Evolutionary conservation across 2,329 filamentous ascomycete species (phyloP), one percentile per base, ranked within the genome.

Genomic region (Talaromyces sp.): DNA sequence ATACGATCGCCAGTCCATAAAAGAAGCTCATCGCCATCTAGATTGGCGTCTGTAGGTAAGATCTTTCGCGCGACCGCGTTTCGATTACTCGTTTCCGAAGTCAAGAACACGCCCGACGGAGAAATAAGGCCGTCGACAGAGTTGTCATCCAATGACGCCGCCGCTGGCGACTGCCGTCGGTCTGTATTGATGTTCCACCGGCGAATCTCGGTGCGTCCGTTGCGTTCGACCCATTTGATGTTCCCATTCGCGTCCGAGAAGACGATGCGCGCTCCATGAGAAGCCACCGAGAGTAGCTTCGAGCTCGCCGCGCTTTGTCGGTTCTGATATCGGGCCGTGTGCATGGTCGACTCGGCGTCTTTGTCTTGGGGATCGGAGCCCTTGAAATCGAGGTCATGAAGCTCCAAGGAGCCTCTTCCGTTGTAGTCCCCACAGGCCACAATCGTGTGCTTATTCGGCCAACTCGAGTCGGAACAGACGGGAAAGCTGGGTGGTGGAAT

Each of bases 381-480:
- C 61, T 64, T 68, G 64, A 64, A 68, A 58, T 64, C 72, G 67
- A 78, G 65, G 63, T 71, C 64, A 73, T 96, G 96, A n/a, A 96
- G 78, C 71, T 98, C 93, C 1, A 98, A 80, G 0, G 90, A 93
- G 0, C 93, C 93, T 73, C 95, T 93, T 33, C 89, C 91, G 68
- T 95, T 96, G 78, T 97, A 97, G 71, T 93, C 91, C 5, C 93
- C 93, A 44, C 90, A 91, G 2, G 92, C 91, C 57, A 96, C 84
- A 28, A 97, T 76, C 0, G 89, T 92, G 53, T 88, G 64, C 73
- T 78, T 13, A 85, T 78, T 65, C 81, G 81, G 60, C 84, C 82
- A 59, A 80, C 74, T 11, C 1, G 69, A 67, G 44, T 68, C 66
- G 3, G 69, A 69, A 44, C 69, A 68, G 4, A 74, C 66, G n/a